Evolutionary conservation across 106 monocot species (phyloP).

Genomic region (Dioscorea dumetorum): DNA sequence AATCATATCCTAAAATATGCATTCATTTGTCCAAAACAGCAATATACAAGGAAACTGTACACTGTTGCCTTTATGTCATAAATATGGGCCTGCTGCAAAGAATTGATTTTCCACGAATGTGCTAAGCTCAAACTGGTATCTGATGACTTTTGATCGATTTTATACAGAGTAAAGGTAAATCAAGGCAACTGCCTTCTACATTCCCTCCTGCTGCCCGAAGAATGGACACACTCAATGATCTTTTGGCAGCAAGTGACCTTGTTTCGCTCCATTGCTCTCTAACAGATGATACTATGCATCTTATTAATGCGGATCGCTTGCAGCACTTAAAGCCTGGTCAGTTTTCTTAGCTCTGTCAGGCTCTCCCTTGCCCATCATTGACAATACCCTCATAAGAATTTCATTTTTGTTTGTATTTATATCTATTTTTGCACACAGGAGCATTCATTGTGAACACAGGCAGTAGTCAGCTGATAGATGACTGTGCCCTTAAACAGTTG

Average conservation of each 20-base stretch:
- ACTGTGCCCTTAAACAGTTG: constrained; percentile 87
- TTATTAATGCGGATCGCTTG: constrained; percentile 78
- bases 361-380: not conserved
- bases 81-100: too few species aligned
- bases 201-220: constrained; percentile 91
- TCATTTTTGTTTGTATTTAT: not conserved
- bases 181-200: constrained; percentile 37
- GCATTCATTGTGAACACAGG: constrained; percentile 80
- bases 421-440: constrained; percentile 23
- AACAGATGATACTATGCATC: constrained; percentile 75
- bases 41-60: too few species aligned
- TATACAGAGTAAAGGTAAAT: constrained; percentile 57
- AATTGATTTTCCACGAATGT: too few species aligned
- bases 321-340: constrained; percentile 95
- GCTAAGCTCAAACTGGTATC: too few species aligned
- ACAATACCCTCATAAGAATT: not conserved
- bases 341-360: not conserved
- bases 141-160: too few species aligned
- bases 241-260: constrained; percentile 92
- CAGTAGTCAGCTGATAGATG: constrained; percentile 75
- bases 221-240: constrained; percentile 98
- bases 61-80: too few species aligned
- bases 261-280: constrained; percentile 90
- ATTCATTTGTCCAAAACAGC: too few species aligned
- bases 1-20: too few species aligned